Conservation (phyloP, 2,329 filamentous ascomycete genomes). For the Pseudogymnoascus sp. region DNA sequence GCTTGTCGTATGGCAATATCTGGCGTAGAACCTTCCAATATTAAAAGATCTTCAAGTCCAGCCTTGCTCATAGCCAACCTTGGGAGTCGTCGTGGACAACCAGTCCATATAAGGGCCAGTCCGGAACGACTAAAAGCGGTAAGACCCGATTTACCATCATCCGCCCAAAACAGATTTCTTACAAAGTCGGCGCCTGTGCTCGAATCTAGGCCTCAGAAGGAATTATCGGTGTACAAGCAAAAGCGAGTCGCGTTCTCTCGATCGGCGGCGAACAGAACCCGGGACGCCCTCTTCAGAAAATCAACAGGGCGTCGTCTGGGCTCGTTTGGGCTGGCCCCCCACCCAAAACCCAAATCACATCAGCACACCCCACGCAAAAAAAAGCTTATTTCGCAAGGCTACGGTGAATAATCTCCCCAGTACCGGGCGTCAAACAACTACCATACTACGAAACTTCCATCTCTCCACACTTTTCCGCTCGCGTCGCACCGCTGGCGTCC, state of each 20-base stretch:
- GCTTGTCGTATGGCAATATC: constrained; percentile 1
- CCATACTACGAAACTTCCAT: background rate
- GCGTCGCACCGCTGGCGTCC: constrained; percentile 1
- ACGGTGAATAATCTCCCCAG: background rate
- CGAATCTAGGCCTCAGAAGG: constrained; percentile 7
- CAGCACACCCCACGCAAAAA: constrained; percentile 3
- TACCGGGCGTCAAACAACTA: background rate
- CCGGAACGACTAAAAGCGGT: background rate
- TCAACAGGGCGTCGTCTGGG: background rate
- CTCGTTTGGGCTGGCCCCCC: background rate
- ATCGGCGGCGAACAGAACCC: background rate
- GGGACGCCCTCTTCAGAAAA: background rate
- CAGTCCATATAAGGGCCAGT: background rate
- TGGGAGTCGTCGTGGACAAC: background rate
- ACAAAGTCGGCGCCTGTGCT: constrained; percentile 2
- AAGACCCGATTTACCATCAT: background rate
- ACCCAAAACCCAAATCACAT: background rate
- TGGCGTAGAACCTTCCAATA: background rate
- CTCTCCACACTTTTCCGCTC: background rate
- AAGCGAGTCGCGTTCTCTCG: background rate
- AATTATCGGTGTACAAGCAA: constrained; percentile 2
- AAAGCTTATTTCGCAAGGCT: background rate
- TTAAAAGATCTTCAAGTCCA: background rate
- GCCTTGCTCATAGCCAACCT: constrained; percentile 2
- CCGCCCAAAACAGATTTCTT: background rate